These are phyloP conservation scores for Chlorencoelia australis DNA, from an alignment of 2,329 filamentous ascomycete genomes.

Conservation along the genomic window DNA sequence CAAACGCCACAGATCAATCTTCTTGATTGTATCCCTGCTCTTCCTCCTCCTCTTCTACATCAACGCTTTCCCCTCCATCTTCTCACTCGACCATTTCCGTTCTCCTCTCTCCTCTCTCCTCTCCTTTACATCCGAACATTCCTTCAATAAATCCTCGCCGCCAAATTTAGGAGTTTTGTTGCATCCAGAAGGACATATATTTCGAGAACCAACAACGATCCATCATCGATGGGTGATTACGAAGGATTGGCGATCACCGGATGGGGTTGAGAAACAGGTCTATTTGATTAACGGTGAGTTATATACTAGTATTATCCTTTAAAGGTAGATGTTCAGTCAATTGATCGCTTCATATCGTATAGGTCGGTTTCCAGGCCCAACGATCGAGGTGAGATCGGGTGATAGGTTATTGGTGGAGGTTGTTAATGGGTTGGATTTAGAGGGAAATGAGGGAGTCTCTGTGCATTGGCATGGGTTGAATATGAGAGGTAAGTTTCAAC, in stretches of 20 bases:
- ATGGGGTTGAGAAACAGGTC: constrained; percentile 40
- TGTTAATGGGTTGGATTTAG: constrained; percentile 42
- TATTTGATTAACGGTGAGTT: constrained; percentile 38
- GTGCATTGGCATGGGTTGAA: constrained; percentile 52
- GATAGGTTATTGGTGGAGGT: constrained; percentile 41
- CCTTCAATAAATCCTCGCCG: no score
- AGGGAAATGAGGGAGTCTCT: constrained; percentile 40
- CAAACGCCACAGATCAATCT: no score
- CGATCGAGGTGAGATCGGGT: constrained; percentile 30
- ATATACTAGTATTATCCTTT: not conserved
- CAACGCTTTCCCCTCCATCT: no score
- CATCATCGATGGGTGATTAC: constrained; percentile 34
- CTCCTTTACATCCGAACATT: no score
- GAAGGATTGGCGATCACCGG: constrained; percentile 30
- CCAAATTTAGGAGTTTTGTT: no score
- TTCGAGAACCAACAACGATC: constrained; percentile 27
- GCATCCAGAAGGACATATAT: constrained; percentile 34
- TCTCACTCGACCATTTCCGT: no score
- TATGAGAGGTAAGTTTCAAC: constrained; percentile 30
- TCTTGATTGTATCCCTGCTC: no score
- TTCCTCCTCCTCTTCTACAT: no score
- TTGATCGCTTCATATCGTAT: not conserved
- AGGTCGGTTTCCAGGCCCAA: constrained; percentile 37
- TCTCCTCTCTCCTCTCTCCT: no score
- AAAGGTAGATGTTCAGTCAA: no score